phyloP scores from a whole-genome alignment of 2,329 filamentous ascomycete species.

The Westerdykella sp. region DNA sequence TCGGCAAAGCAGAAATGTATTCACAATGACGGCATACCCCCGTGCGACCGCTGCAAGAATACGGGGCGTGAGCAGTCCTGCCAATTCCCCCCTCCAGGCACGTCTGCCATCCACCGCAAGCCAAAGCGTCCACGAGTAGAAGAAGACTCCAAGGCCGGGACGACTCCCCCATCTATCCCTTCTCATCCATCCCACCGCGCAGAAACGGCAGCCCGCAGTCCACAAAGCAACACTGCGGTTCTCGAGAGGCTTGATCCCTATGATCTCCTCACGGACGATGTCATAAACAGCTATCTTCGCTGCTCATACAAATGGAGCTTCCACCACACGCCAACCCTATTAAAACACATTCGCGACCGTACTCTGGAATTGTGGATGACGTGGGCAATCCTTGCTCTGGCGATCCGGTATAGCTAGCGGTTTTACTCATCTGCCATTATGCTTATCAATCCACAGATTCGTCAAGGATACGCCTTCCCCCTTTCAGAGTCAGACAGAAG shows the following conservation, averaged over 20 bases:
- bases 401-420: slow-evolving; percentile 27
- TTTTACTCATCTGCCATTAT: background rate
- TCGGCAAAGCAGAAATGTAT: slow-evolving; percentile 38
- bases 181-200: slow-evolving; percentile 7
- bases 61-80: slow-evolving; percentile 28
- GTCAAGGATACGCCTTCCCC: slow-evolving; percentile 32
- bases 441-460: slow-evolving; percentile 22
- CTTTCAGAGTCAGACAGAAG: slow-evolving; percentile 34
- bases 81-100: slow-evolving; percentile 35
- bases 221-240: slow-evolving; percentile 15
- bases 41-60: slow-evolving; percentile 36
- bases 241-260: slow-evolving; percentile 35
- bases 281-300: slow-evolving; percentile 38
- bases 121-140: slow-evolving; percentile 30
- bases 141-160: slow-evolving; percentile 3
- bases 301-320: slow-evolving; percentile 41
- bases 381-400: slow-evolving; percentile 40
- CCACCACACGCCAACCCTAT: slow-evolving; percentile 37
- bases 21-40: slow-evolving; percentile 33
- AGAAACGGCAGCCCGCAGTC: slow-evolving; percentile 17
- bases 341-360: slow-evolving; percentile 34
- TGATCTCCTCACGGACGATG: slow-evolving; percentile 37
- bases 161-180: slow-evolving; percentile 4
- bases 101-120: slow-evolving; percentile 32
- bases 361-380: slow-evolving; percentile 35